phyloP scores from a whole-genome alignment of 768 basidiomycete species.

The Tricholoma bakamatsutake region DNA sequence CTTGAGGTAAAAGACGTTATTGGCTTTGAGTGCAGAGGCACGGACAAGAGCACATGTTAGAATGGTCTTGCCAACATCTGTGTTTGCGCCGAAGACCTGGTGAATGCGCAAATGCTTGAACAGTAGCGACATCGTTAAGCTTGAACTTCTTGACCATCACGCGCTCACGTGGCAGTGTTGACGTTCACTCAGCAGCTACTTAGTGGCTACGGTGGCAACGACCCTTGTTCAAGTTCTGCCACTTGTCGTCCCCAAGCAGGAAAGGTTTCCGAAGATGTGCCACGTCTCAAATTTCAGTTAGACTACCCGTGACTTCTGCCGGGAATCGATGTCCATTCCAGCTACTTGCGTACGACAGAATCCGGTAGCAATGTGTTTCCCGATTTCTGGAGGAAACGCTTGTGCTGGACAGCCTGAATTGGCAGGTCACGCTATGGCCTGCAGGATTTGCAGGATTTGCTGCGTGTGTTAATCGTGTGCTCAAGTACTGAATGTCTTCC shows the following conservation, averaged over 20 bases:
- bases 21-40: slow-evolving; percentile 56
- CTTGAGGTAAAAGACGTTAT: slow-evolving; percentile 68
- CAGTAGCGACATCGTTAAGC: slow-evolving; percentile 35
- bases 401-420: no score
- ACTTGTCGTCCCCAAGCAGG: no score
- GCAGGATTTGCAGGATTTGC: background rate
- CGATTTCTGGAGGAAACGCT: no score
- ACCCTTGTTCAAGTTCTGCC: no score
- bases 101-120: slow-evolving; percentile 83
- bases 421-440: background rate
- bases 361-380: no score
- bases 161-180: background rate
- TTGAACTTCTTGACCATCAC: background rate
- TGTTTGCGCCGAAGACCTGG: slow-evolving; percentile 94
- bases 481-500: background rate
- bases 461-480: background rate
- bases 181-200: no score
- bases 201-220: no score
- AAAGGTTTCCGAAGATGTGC: no score
- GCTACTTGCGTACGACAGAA: no score
- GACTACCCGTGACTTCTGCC: no score
- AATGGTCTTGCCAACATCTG: slow-evolving; percentile 93
- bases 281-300: no score
- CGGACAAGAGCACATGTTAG: slow-evolving; percentile 80
- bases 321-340: no score